Conservation (phyloP, 1,284 basidiomycete genomes). For the Moesziomyces parantarcticus region DNA sequence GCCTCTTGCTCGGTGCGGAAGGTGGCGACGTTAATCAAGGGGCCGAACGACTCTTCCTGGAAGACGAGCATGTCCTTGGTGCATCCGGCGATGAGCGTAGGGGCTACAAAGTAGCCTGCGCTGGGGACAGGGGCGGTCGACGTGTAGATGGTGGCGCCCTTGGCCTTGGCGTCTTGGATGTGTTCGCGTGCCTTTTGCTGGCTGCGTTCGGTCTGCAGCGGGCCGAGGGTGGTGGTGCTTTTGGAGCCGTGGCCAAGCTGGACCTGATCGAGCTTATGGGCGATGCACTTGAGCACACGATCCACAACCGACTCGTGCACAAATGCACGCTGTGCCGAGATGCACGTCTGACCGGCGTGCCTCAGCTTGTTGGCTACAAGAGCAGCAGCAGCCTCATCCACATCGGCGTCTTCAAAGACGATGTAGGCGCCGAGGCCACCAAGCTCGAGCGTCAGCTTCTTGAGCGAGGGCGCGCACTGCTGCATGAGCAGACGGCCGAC, state of each 20-base stretch:
- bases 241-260: conserved; percentile 92
- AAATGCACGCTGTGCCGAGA: conserved; percentile 71
- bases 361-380: conserved; percentile 92
- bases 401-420: conserved; percentile 94
- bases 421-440: conserved; percentile 91
- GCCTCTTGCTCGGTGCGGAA: conserved; percentile 95
- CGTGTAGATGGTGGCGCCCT: conserved; percentile 86
- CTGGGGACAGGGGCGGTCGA: conserved; percentile 76
- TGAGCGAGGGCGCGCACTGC: conserved; percentile 85
- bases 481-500: conserved; percentile 91
- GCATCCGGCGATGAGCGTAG: conserved; percentile 87
- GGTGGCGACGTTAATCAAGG: conserved; percentile 72
- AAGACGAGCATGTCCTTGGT: conserved; percentile 72
- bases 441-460: conserved; percentile 76
- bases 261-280: conserved; percentile 85
- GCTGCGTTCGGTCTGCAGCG: conserved; percentile 87
- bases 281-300: conserved; percentile 82
- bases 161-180: conserved; percentile 83
- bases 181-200: conserved; percentile 87
- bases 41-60: conserved; percentile 66
- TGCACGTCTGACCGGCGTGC: conserved; percentile 87
- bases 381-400: conserved; percentile 88
- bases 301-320: conserved; percentile 78
- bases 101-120: conserved; percentile 79
- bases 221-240: conserved; percentile 81